Conservation (phyloP, 106 monocot species). For the Phalaenopsis aphrodite region DNA sequence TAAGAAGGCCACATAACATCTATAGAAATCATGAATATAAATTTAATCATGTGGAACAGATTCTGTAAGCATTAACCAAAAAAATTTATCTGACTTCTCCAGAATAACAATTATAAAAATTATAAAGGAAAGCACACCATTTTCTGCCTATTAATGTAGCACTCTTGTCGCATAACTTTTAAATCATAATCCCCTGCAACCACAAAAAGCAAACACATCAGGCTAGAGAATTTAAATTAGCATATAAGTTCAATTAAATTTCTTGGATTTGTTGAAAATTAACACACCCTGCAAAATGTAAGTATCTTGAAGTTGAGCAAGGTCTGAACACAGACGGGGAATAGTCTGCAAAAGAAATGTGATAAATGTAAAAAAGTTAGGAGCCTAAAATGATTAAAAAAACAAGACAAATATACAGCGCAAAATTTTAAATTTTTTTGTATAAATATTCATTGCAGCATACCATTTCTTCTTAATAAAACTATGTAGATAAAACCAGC, state of each 20-base stretch:
- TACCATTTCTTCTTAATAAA: not conserved
- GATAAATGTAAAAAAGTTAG: not conserved
- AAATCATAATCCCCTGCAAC: conserved; percentile 89
- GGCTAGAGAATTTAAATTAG: not conserved
- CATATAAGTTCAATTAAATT: not conserved
- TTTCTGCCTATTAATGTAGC: conserved; percentile 84
- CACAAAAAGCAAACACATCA: conserved; percentile 3
- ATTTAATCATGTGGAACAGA: not conserved
- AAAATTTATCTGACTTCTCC: not conserved
- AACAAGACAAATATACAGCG: not conserved
- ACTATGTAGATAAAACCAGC: not conserved
- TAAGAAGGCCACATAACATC: not conserved
- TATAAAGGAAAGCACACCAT: conserved; percentile 25
- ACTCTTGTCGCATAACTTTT: conserved; percentile 95
- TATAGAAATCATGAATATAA: not conserved
- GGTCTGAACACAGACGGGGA: conserved; percentile 85
- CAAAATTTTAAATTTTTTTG: not conserved
- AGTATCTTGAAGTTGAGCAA: conserved; percentile 98
- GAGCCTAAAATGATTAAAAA: not conserved
- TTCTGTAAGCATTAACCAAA: not conserved
- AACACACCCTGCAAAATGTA: conserved; percentile 84
- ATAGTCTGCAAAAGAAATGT: conserved; percentile 60
- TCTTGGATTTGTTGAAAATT: not conserved
- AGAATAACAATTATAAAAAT: not conserved
- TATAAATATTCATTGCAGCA: conserved; percentile 3